phyloP scores from a whole-genome alignment of 2,329 filamentous ascomycete species.

The Botryotinia narcissicola region DNA sequence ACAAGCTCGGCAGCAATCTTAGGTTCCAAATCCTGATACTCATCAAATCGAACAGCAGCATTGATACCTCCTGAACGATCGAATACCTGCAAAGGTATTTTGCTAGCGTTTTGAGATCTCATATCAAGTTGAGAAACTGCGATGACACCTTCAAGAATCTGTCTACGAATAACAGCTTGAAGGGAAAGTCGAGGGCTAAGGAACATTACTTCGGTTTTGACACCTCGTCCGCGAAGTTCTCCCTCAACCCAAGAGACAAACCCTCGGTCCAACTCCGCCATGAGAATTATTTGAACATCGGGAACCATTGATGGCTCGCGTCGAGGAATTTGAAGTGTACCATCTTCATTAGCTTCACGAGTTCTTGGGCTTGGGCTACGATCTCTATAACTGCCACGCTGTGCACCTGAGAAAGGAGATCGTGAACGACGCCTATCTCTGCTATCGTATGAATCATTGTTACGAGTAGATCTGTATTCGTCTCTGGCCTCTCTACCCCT shows the following conservation, averaged over 20 bases:
- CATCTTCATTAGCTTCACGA: slow-evolving; percentile 54
- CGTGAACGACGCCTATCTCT: slow-evolving; percentile 60
- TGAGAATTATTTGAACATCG: slow-evolving; percentile 82
- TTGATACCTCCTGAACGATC: slow-evolving; percentile 71
- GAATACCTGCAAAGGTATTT: slow-evolving; percentile 81
- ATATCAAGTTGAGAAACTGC: slow-evolving; percentile 77
- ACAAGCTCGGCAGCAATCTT: slow-evolving; percentile 78
- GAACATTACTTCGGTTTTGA: slow-evolving; percentile 77
- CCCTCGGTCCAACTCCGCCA: slow-evolving; percentile 73
- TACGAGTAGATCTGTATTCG: slow-evolving; percentile 27
- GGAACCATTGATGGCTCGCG: slow-evolving; percentile 74
- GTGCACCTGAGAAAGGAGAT: slow-evolving; percentile 55
- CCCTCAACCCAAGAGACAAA: slow-evolving; percentile 82
- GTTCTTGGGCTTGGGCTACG: slow-evolving; percentile 68
- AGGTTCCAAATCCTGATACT: slow-evolving; percentile 82
- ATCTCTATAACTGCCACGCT: slow-evolving; percentile 57
- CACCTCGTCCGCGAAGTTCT: slow-evolving; percentile 66
- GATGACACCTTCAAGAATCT: slow-evolving; percentile 84
- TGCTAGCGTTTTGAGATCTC: slow-evolving; percentile 65
- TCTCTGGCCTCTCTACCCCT: slow-evolving; percentile 28
- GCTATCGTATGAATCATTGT: slow-evolving; percentile 34
- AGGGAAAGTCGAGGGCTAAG: slow-evolving; percentile 74
- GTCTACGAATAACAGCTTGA: slow-evolving; percentile 75
- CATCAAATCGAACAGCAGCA: slow-evolving; percentile 74
- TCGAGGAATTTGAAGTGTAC: slow-evolving; percentile 68